A percentile compares a stretch with the other conserved stretches of the same genome.
phyloP scores from a whole-genome alignment of 169 alveolate genomes.

The Toxoplasma gondii region DNA sequence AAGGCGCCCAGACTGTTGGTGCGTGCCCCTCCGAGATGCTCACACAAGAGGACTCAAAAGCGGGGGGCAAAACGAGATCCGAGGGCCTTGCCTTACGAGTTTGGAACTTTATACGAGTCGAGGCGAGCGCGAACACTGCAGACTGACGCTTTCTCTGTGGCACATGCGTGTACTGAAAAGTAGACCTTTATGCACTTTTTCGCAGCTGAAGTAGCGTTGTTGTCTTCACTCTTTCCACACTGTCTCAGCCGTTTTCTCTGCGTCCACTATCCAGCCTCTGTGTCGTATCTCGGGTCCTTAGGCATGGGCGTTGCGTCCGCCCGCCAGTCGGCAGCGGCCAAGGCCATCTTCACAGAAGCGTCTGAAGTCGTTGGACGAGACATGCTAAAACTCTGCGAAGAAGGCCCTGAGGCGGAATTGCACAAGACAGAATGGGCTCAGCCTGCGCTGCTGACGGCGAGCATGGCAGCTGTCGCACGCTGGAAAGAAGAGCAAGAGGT shows the following conservation, averaged over 20 bases:
- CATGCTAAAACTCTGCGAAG: slow-evolving; percentile 70
- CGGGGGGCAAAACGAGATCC: background rate
- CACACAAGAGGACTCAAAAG: background rate
- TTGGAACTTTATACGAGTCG: background rate
- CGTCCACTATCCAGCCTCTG: background rate
- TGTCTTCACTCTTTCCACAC: no score
- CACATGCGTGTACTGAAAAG: background rate
- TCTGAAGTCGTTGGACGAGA: slow-evolving; percentile 72
- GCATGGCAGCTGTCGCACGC: slow-evolving; percentile 73
- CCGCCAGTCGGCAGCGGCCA: slow-evolving; percentile 61
- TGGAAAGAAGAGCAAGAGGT: slow-evolving; percentile 22
- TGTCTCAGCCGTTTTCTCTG: background rate
- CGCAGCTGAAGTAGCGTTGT: background rate
- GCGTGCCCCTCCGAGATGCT: background rate
- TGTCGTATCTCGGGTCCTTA: background rate
- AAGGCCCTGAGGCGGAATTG: slow-evolving; percentile 75
- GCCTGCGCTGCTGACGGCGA: slow-evolving; percentile 76
- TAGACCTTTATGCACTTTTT: background rate
- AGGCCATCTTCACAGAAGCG: slow-evolving; percentile 71
- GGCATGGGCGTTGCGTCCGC: slow-evolving; percentile 74
- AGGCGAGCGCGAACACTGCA: background rate
- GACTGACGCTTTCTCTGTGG: background rate
- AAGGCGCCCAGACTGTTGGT: slow-evolving; percentile 76
- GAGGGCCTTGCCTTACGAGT: background rate
- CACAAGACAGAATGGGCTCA: slow-evolving; percentile 73